These are phyloP conservation scores for Mycena metata DNA, from an alignment of 768 basidiomycete genomes.

Conservation along the genomic window DNA sequence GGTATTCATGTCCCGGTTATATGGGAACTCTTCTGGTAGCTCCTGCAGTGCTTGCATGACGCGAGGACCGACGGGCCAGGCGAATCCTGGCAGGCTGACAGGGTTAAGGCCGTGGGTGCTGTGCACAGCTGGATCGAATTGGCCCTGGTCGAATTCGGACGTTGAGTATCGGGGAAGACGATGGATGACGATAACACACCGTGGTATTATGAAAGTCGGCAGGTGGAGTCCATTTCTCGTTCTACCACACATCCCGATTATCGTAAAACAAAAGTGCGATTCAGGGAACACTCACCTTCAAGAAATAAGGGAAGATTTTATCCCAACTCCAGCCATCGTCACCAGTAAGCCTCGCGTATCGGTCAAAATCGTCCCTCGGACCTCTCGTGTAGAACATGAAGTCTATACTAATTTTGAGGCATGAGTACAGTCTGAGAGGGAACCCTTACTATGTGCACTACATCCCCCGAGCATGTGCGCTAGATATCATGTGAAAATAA, in stretches of 20 bases:
- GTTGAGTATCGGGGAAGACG: not conserved
- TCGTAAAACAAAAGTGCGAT: not conserved
- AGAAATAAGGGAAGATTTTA: not conserved
- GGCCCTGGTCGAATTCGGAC: not conserved
- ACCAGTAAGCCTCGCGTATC: not conserved
- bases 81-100: not conserved
- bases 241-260: not conserved
- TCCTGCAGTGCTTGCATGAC: not conserved
- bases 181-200: not conserved
- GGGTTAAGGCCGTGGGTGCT: not conserved
- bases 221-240: not conserved
- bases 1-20: not conserved
- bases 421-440: not conserved
- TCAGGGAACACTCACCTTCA: not conserved
- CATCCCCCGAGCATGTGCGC: not conserved
- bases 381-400: not conserved
- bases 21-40: slow-evolving; percentile 1
- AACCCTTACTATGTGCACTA: not conserved
- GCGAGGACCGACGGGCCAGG: not conserved
- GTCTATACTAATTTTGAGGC: not conserved
- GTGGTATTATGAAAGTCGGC: not conserved
- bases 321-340: not conserved
- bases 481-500: not conserved
- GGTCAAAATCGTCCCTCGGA: not conserved
- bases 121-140: not conserved